A percentile compares a stretch with the other conserved stretches of the same genome.
Conservation (phyloP, 352 stramenopile genomes). For the Globisporangium megalacanthum region DNA sequence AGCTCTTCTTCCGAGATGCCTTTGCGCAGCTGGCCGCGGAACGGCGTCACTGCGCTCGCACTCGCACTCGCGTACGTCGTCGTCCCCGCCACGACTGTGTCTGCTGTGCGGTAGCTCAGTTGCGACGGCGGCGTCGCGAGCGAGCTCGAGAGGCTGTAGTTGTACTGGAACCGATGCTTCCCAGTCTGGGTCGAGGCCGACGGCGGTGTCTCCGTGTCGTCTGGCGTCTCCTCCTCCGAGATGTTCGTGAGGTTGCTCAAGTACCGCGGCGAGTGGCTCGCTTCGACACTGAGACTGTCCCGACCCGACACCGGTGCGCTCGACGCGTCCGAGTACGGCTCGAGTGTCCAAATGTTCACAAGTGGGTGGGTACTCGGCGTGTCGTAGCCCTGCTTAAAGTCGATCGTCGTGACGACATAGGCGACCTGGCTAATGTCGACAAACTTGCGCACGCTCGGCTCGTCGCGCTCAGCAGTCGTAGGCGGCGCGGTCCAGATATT, state of each 20-base stretch:
- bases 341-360: slow-evolving; percentile 52
- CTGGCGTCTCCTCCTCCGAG: slow-evolving; percentile 11
- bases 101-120: neutral
- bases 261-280: slow-evolving; percentile 20
- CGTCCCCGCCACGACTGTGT: neutral
- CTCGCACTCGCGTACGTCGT: neutral
- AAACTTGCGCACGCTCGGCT: slow-evolving; percentile 29
- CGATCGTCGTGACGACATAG: slow-evolving; percentile 65
- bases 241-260: slow-evolving; percentile 17
- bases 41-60: slow-evolving; percentile 5
- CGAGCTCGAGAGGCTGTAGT: slow-evolving; percentile 10
- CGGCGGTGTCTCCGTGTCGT: slow-evolving; percentile 13
- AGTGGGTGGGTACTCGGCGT: slow-evolving; percentile 17
- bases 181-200: neutral
- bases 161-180: neutral
- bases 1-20: slow-evolving; percentile 40
- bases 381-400: slow-evolving; percentile 69
- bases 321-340: slow-evolving; percentile 13
- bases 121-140: slow-evolving; percentile 3
- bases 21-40: slow-evolving; percentile 21
- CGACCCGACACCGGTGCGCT: slow-evolving; percentile 10
- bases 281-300: slow-evolving; percentile 13
- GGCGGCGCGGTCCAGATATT: slow-evolving; percentile 63
- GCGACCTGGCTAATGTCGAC: slow-evolving; percentile 80
- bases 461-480: slow-evolving; percentile 13